phyloP scores from a whole-genome alignment of 2,329 filamentous ascomycete genomes.

The Emergomyces africanus region DNA sequence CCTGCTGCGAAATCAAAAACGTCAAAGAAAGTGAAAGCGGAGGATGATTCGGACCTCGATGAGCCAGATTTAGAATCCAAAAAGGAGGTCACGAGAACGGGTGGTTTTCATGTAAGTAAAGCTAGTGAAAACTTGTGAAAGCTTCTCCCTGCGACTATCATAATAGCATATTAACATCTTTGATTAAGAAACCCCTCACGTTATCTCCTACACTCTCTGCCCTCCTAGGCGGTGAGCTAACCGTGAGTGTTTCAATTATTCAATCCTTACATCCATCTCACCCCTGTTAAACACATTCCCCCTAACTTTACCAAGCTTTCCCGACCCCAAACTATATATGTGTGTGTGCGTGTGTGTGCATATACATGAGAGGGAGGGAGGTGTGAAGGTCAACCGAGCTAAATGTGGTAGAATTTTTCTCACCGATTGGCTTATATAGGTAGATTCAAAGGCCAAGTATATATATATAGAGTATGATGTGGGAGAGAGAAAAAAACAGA shows the following conservation, averaged over 20 bases:
- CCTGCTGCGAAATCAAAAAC: conserved; percentile 38
- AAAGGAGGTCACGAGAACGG: conserved; percentile 60
- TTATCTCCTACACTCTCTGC: conserved; percentile 34
- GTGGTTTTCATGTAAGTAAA: conserved; percentile 69
- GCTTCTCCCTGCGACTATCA: not conserved
- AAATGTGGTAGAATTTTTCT: not conserved
- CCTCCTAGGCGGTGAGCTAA: conserved; percentile 32
- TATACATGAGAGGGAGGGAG: not conserved
- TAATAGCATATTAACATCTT: not conserved
- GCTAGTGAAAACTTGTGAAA: too few species aligned
- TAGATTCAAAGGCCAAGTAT: not conserved
- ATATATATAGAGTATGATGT: not conserved
- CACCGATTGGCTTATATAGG: not conserved
- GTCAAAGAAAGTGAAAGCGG: conserved; percentile 57
- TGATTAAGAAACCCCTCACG: conserved; percentile 32
- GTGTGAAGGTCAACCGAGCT: not conserved
- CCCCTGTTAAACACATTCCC: not conserved
- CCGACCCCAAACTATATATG: conserved; percentile 62
- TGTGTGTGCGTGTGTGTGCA: not conserved
- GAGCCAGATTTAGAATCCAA: conserved; percentile 45
- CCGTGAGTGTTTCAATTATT: conserved; percentile 20
- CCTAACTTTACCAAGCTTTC: conserved; percentile 49
- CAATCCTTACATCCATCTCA: not conserved
- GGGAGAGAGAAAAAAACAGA: not conserved
- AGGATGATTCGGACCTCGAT: conserved; percentile 68